Conservation (phyloP, 805 yeast genomes). For the Suhomyces sp. region DNA sequence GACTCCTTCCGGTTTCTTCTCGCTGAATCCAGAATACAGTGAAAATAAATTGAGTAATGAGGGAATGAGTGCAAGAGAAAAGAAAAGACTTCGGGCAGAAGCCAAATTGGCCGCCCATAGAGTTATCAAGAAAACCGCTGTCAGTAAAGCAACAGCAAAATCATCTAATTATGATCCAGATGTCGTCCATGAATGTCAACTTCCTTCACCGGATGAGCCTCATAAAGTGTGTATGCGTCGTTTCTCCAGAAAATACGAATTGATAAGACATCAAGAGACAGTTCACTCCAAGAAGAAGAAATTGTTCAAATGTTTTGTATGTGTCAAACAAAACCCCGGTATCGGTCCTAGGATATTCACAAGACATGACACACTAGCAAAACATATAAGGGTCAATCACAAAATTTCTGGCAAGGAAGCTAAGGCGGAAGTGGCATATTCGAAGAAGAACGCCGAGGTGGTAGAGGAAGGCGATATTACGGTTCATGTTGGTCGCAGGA, state of each 20-base stretch:
- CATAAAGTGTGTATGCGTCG: constrained; percentile 39
- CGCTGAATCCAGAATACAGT: constrained; percentile 13
- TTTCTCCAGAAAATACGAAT: constrained; percentile 71
- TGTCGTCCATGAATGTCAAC: constrained; percentile 45
- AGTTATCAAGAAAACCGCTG: constrained; percentile 24
- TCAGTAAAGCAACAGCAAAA: constrained; percentile 22
- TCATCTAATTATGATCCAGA: constrained; percentile 47
- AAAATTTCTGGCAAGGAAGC: constrained; percentile 46
- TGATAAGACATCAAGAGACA: constrained; percentile 93
- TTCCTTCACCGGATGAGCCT: constrained; percentile 44
- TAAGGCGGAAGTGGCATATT: constrained; percentile 44
- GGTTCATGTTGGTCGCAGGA: constrained; percentile 44
- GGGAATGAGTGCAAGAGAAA: constrained; percentile 15
- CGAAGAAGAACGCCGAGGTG: constrained; percentile 45
- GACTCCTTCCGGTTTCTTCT: constrained; percentile 9
- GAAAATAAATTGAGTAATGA: constrained; percentile 24
- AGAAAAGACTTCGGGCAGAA: constrained; percentile 19
- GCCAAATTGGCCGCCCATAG: constrained; percentile 27
- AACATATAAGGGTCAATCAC: constrained; percentile 66
- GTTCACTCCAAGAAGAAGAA: constrained; percentile 88
- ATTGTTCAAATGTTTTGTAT: constrained; percentile 79
- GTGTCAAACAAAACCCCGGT: constrained; percentile 65
- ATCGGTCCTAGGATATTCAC: constrained; percentile 76
- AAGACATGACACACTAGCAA: constrained; percentile 88
- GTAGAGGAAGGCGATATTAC: constrained; percentile 49